Evolutionary conservation across 2,329 filamentous ascomycete genomes (phyloP), one percentile per base, ranked within the genome.

Genomic region (Talaromyces pinophilus): DNA sequence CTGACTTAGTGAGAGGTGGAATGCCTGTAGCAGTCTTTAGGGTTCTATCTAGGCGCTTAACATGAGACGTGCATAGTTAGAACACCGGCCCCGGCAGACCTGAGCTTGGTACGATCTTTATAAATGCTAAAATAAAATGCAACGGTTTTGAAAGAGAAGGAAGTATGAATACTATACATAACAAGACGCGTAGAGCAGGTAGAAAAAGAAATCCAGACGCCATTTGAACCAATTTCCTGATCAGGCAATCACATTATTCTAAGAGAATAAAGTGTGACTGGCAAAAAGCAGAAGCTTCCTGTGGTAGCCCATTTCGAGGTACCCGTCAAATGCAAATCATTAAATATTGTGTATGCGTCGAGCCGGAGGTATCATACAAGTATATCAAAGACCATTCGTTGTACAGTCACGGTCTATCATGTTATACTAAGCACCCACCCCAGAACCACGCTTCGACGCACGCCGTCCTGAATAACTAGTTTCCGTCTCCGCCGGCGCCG

Each of bases 401-500:
- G 40, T 61, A 61, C 60, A 62, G 15, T 48, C 17, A 62, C 42
- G 13, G 25, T 44, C 15, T 35, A 42, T 10, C 22, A 42, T 6
- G n/a, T 42, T n/a, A 10, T 6, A 46, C 22, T 44, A 67, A 59
- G 66, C 62, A 6, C 66, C 66, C 38, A 64, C 66, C 4, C 66
- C 66, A 42, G 66, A 67, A 30, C 62, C 63, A n/a, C 66, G 66
- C 59, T 67, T 67, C 22, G 66, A 65, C n/a, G 55, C 30, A 38
- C 66, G 66, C 17, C 62, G 63, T 28, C 66, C 59, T 6, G 66
- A 48, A 28, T 57, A 71, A 42, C 50, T 63, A 40, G 30, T 33
- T 66, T 82, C 77, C 71, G 80, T 77, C 72, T 82, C 76, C 73
- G 28, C 28, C 28, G 50, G 15, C 50, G 8, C 17, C 80, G 78